phyloP scores from a whole-genome alignment of 148 eudicot species.

The Selenicereus undatus region DNA sequence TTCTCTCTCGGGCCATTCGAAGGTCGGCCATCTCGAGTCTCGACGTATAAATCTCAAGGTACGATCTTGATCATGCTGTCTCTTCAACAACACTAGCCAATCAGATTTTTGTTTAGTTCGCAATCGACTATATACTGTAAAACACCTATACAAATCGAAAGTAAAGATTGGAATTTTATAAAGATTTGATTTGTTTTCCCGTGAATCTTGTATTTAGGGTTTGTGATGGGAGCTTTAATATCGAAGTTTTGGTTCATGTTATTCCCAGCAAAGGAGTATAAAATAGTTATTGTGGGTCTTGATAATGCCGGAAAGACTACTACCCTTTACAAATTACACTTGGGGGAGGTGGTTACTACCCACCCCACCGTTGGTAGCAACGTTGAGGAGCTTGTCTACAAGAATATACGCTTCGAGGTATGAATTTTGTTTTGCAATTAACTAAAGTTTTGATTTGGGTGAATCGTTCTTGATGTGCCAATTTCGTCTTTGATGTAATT shows the following conservation, averaged over 20 bases:
- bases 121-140: neutral
- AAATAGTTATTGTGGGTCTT: constrained; percentile 89
- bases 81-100: too few species aligned
- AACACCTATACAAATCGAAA: neutral
- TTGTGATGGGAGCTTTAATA: constrained; percentile 74
- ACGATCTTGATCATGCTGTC: constrained; percentile 1
- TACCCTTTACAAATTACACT: constrained; percentile 88
- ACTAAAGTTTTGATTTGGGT: neutral
- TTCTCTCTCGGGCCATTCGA: neutral
- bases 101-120: neutral
- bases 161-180: neutral
- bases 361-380: constrained; percentile 99
- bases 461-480: neutral
- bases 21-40: neutral
- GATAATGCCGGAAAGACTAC: constrained; percentile 99
- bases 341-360: constrained; percentile 94
- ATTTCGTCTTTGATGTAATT: neutral
- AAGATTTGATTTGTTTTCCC: neutral
- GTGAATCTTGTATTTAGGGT: constrained; percentile 15
- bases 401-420: constrained; percentile 93
- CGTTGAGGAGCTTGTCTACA: constrained; percentile 94
- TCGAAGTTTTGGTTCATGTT: constrained; percentile 97
- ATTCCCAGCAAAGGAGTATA: constrained; percentile 97
- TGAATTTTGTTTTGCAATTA: neutral
- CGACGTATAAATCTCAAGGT: neutral